These are phyloP conservation scores for Podospora pseudopauciseta DNA, from an alignment of 495 filamentous ascomycete genomes.

Conservation along the genomic window DNA sequence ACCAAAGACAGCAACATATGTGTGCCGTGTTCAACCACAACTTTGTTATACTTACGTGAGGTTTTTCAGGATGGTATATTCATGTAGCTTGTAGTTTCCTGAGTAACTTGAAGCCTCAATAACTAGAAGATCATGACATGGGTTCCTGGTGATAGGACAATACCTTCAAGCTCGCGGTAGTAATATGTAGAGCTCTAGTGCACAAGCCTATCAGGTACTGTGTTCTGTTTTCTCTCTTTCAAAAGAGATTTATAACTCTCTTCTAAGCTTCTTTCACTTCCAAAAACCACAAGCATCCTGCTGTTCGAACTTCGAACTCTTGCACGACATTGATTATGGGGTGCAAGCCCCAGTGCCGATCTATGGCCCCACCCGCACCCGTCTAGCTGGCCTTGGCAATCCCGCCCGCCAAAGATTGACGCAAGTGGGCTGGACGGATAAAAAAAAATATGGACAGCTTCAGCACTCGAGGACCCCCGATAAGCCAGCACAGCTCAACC, in stretches of 20 bases:
- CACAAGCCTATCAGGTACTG: too few species aligned
- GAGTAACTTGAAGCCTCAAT: too few species aligned
- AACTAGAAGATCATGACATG: too few species aligned
- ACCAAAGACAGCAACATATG: neutral
- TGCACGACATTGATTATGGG: neutral
- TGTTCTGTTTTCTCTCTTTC: too few species aligned
- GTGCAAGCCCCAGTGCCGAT: neutral
- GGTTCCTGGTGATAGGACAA: too few species aligned
- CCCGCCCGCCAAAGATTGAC: neutral
- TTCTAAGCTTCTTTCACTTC: neutral
- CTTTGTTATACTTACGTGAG: neutral
- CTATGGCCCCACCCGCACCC: neutral
- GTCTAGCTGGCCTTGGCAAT: neutral
- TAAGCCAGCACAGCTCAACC: neutral
- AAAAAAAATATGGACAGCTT: neutral
- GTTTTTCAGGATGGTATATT: neutral
- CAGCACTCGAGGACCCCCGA: neutral
- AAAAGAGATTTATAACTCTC: neutral
- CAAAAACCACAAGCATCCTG: neutral
- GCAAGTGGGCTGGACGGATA: neutral
- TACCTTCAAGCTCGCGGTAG: too few species aligned
- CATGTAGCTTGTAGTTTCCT: too few species aligned
- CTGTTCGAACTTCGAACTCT: neutral
- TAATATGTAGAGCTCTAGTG: too few species aligned
- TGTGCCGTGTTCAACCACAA: neutral